Percentiles rank a stretch among this genome's conserved stretches.
Conservation (phyloP, 1,139 yeast genomes). For the Taphrina confusa region DNA sequence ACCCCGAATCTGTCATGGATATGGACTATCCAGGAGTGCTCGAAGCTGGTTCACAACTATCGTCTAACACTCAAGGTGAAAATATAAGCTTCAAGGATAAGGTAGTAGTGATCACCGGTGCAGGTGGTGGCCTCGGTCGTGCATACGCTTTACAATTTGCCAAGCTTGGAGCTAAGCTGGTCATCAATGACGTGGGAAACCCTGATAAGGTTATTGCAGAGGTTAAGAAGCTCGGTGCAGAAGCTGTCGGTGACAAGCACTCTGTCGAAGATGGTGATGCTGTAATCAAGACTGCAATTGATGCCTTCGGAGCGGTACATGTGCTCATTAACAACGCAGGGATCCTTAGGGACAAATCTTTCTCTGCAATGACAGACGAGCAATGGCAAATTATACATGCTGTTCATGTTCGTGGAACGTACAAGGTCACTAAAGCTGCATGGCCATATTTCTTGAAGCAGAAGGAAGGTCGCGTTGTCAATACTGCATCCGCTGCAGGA, state of each 20-base stretch:
- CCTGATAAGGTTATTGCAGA: conserved; percentile 76
- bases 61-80: conserved; percentile 60
- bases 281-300: conserved; percentile 76
- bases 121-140: conserved; percentile 93
- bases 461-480: conserved; percentile 77
- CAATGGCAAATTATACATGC: conserved; percentile 82
- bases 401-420: conserved; percentile 83
- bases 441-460: conserved; percentile 87
- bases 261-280: conserved; percentile 75
- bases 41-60: conserved; percentile 45
- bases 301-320: conserved; percentile 80
- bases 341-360: conserved; percentile 85
- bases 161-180: conserved; percentile 91
- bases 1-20: conserved; percentile 56
- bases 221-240: conserved; percentile 72
- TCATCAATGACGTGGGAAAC: conserved; percentile 79
- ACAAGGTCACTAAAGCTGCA: conserved; percentile 79
- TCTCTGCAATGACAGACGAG: conserved; percentile 75
- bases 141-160: conserved; percentile 86
- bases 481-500: conserved; percentile 93
- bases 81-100: conserved; percentile 67
- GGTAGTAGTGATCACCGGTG: conserved; percentile 92
- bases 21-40: conserved; percentile 48
- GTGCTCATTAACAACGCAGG: conserved; percentile 92
- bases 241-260: conserved; percentile 78